Conservation (phyloP, 2,329 filamentous ascomycete species). For the Pseudopithomyces maydicus region DNA sequence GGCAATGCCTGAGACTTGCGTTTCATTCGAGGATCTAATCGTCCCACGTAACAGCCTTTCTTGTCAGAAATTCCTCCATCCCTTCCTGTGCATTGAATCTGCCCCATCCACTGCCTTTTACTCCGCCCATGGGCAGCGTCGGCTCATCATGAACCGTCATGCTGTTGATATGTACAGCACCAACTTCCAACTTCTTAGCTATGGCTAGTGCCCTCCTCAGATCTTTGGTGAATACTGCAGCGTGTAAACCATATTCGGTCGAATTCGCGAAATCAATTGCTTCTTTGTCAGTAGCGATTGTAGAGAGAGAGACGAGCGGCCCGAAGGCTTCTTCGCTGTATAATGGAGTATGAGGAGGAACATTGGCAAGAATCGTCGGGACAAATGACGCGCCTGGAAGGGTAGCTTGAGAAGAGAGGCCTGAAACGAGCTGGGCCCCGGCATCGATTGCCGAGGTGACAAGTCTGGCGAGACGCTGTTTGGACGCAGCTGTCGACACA, state of each 20-base stretch:
- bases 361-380: conserved; percentile 16
- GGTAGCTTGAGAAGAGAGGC: background rate
- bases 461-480: conserved; percentile 10
- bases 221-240: conserved; percentile 18
- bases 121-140: conserved; percentile 18
- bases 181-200: conserved; percentile 19
- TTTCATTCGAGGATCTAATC: background rate
- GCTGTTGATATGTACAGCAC: conserved; percentile 24
- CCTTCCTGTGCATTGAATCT: conserved; percentile 18
- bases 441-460: background rate
- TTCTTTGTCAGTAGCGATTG: conserved; percentile 16
- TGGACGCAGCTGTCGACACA: conserved; percentile 12
- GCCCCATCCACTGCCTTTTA: conserved; percentile 21
- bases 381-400: conserved; percentile 12
- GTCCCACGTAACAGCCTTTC: conserved; percentile 17
- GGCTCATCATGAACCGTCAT: conserved; percentile 24
- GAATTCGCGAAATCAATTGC: conserved; percentile 17
- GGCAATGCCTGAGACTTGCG: no score
- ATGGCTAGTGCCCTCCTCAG: conserved; percentile 11
- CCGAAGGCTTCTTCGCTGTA: conserved; percentile 20
- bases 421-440: conserved; percentile 12
- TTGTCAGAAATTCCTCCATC: conserved; percentile 15
- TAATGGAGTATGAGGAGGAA: conserved; percentile 7
- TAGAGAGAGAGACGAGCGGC: conserved; percentile 11
- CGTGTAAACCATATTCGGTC: conserved; percentile 18